Evolutionary conservation across 2,329 filamentous ascomycete genomes (phyloP).

Genomic region (Fusarium nelsonii): DNA sequence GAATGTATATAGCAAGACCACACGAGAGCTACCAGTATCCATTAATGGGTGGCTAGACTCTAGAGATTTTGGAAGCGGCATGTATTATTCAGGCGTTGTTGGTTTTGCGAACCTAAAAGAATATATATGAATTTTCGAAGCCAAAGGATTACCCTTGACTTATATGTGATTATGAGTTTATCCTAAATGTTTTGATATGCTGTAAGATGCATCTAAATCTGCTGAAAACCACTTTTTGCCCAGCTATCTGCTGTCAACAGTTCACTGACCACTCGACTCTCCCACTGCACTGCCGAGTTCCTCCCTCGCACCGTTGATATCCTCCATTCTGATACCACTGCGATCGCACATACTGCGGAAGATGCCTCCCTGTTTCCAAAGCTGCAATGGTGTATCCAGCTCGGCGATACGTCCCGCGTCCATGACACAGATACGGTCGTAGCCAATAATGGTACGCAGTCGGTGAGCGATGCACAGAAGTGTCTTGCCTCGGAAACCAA

Average conservation of each 20-base stretch:
- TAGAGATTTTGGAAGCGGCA: conserved; percentile 31
- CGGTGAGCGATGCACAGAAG: conserved; percentile 93
- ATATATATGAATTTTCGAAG: conserved; percentile 17
- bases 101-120: conserved; percentile 11
- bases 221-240: neutral
- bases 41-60: conserved; percentile 29
- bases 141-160: neutral
- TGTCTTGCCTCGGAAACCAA: conserved; percentile 87
- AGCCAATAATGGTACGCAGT: conserved; percentile 90
- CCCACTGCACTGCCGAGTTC: conserved; percentile 46
- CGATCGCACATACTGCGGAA: conserved; percentile 92
- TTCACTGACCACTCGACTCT: conserved; percentile 25
- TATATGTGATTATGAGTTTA: neutral
- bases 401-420: conserved; percentile 89
- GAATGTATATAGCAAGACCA: conserved; percentile 4
- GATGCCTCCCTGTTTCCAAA: conserved; percentile 82
- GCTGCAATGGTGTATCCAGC: conserved; percentile 78
- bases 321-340: conserved; percentile 76
- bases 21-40: conserved; percentile 1
- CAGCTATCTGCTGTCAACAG: neutral
- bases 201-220: conserved; percentile 6
- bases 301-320: conserved; percentile 62
- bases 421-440: conserved; percentile 98
- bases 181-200: neutral
- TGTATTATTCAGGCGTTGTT: conserved; percentile 35